Base-by-base conservation (phyloP, 306 rosid genomes). In the Cicer yamashitae region DNA sequence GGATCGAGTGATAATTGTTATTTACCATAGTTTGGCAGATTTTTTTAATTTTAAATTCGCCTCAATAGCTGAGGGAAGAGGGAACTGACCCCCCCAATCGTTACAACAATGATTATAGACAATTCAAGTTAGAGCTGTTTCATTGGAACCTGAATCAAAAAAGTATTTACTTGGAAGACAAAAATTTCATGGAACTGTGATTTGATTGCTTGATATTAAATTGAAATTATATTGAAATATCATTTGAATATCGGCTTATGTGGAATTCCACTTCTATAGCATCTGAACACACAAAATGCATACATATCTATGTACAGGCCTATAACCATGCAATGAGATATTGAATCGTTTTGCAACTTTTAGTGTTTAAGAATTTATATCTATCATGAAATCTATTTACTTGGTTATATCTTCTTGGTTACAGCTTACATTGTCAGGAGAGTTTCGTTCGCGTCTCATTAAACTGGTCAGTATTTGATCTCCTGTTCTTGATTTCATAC, bases 341-440 rank as follows among this genome's bases (percentile, higher is more conserved):
- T 5, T 77, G 75, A 30, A 22, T 15, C 22, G n/a, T 51, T 51
- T 56, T 78, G 67, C 57, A 30, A 25, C 44, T 68, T 63, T 20
- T 8, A 61, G 52, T 77, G 70, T 38, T 69, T 10, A 38, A 37
- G 74, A 13, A 37, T 15, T 79, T 75, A 63, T 67, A 44, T 11
- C 46, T 75, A 30, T 25, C n/a, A 10, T 46, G 58, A 11, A 56
- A 41, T 82, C 12, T 53, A 68, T 62, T 80, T 76, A 79, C 61
- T 4, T 50, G 56, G 37, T 70, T 61, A 22, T 11, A 13, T 50
- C 67, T 60, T 52, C 80, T 84, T 75, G 17, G 12, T 71, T 81
- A 79, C 97, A 94, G 98, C 89, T 89, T 84, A 89, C 97, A 75
- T 80, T 91, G 86, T 82, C 94, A 1, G 97, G 91, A 82, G 98